A percentile compares a stretch with the other conserved stretches of the same genome.
Evolutionary conservation across 768 basidiomycete species (phyloP).

Genomic region (Gymnopilus dilepis): DNA sequence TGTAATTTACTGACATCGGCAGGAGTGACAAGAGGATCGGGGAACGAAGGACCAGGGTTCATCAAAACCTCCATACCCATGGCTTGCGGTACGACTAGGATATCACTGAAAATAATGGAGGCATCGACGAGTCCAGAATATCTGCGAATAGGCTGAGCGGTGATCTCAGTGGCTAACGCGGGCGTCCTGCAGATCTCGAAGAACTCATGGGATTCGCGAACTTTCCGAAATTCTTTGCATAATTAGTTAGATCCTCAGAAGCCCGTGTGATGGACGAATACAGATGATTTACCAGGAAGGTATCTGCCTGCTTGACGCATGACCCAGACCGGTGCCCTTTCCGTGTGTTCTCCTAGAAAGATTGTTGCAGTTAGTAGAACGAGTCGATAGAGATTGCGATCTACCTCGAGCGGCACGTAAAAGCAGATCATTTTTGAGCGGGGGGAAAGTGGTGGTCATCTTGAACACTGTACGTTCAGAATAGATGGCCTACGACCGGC

Average conservation of each 20-base stretch:
- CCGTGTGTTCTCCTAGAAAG: conserved; percentile 75
- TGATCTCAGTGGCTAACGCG: conserved; percentile 85
- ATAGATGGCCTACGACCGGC: conserved; percentile 7
- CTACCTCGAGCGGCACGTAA: conserved; percentile 85
- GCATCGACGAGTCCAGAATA: conserved; percentile 90
- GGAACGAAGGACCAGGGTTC: conserved; percentile 91
- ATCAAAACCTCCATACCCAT: conserved; percentile 96
- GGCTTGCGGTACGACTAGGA: conserved; percentile 96
- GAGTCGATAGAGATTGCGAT: conserved; percentile 18
- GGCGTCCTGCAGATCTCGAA: conserved; percentile 96
- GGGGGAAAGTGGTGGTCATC: conserved; percentile 56
- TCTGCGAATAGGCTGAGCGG: conserved; percentile 91
- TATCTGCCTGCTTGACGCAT: conserved; percentile 98
- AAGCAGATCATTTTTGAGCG: conserved; percentile 85
- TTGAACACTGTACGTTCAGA: neutral
- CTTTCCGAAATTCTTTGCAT: conserved; percentile 82
- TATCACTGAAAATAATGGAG: conserved; percentile 97
- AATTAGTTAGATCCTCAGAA: conserved; percentile 16
- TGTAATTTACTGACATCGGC: conserved; percentile 70
- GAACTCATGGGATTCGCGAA: conserved; percentile 88
- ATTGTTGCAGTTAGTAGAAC: neutral
- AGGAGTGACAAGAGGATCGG: conserved; percentile 81
- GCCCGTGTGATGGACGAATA: conserved; percentile 9
- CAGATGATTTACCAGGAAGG: conserved; percentile 74
- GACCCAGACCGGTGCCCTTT: conserved; percentile 96